phyloP scores from a whole-genome alignment of 176 grass and related monocot genomes.

The Thalia dealbata region DNA sequence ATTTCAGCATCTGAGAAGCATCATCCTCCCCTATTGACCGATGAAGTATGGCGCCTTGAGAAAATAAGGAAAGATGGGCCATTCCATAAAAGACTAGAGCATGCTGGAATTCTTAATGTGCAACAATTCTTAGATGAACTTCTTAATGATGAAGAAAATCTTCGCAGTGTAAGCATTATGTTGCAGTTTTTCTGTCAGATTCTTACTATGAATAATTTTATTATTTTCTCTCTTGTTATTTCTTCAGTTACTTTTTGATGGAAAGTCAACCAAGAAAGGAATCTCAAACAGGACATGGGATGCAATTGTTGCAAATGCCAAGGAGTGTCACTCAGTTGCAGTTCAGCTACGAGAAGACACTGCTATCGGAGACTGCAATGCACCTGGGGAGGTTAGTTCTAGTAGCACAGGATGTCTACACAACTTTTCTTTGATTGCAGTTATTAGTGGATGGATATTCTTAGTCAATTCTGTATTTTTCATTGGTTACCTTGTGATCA shows the following conservation, averaged over 20 bases:
- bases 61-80: background rate
- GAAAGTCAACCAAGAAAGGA: background rate
- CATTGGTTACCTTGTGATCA: background rate
- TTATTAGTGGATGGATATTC: background rate
- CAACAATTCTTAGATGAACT: background rate
- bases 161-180: background rate
- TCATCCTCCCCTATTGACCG: constrained; percentile 9
- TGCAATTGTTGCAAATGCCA: constrained; percentile 1
- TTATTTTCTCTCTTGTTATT: background rate
- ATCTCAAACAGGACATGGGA: background rate
- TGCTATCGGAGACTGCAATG: background rate
- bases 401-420: background rate
- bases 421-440: background rate
- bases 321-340: background rate
- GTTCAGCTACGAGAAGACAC: too few species aligned
- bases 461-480: background rate
- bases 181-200: background rate
- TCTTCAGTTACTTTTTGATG: background rate
- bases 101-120: background rate
- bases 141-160: background rate
- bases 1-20: constrained; percentile 3
- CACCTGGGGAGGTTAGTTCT: background rate
- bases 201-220: too few species aligned
- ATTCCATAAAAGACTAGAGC: background rate
- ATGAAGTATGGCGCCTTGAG: background rate